Evolutionary conservation across 768 basidiomycete species (phyloP).

Genomic region (Termitomyces sp.): DNA sequence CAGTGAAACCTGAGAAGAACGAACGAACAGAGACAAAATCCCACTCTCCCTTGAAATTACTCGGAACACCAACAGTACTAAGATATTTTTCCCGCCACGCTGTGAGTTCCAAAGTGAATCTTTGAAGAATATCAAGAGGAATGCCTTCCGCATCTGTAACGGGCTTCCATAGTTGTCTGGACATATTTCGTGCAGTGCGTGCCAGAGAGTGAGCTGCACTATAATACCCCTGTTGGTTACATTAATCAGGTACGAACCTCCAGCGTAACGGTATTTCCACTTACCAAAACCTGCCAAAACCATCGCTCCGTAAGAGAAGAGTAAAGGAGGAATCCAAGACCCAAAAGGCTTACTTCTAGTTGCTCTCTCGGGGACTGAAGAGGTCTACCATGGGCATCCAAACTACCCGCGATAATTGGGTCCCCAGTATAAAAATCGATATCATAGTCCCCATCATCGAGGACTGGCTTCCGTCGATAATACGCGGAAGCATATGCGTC

Average conservation of each 20-base stretch:
- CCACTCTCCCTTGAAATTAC: constrained; percentile 80
- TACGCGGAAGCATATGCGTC: constrained; percentile 84
- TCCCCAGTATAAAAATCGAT: constrained; percentile 83
- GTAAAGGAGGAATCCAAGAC: neutral
- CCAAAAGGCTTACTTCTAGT: constrained; percentile 51
- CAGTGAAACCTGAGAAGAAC: constrained; percentile 2
- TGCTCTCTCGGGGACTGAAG: constrained; percentile 72
- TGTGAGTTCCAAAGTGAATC: constrained; percentile 50
- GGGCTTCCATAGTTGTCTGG: constrained; percentile 76
- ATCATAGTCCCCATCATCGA: constrained; percentile 88
- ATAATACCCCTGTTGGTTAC: constrained; percentile 64
- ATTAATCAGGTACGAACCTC: constrained; percentile 12
- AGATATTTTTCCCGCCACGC: constrained; percentile 79
- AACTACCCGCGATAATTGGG: constrained; percentile 43
- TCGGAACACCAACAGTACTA: constrained; percentile 78
- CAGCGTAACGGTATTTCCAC: constrained; percentile 19
- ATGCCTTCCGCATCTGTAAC: constrained; percentile 74
- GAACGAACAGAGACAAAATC: constrained; percentile 69
- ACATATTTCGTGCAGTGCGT: constrained; percentile 76
- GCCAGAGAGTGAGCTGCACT: constrained; percentile 80
- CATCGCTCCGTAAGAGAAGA: constrained; percentile 10
- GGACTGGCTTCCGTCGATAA: constrained; percentile 78
- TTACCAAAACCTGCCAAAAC: constrained; percentile 58
- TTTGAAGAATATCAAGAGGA: constrained; percentile 55
- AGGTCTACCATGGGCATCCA: constrained; percentile 34